phyloP scores from a whole-genome alignment of 169 alveolate species.

The Cardiosporidium cionae region DNA sequence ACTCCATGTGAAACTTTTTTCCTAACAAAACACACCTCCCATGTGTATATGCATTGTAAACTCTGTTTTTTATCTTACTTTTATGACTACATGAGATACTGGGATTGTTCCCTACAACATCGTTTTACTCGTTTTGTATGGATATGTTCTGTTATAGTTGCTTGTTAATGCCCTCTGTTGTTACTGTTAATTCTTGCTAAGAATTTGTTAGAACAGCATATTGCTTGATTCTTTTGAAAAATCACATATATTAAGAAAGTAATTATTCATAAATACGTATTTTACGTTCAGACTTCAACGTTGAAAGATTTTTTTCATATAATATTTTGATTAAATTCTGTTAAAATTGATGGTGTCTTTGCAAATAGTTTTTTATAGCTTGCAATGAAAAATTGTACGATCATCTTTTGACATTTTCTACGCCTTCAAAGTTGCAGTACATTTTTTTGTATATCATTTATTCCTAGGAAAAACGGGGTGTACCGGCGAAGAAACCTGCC shows the following conservation, averaged over 20 bases:
- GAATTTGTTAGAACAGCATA: too few relatives aligned
- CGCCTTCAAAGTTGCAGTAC: neutral
- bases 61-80: neutral
- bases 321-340: neutral
- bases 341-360: neutral
- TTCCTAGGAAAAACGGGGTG: slow-evolving; percentile 58
- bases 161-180: too few relatives aligned
- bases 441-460: too few relatives aligned
- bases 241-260: neutral
- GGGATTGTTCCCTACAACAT: neutral
- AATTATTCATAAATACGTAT: neutral
- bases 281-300: neutral
- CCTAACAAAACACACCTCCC: neutral
- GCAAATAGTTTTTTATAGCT: neutral
- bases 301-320: neutral
- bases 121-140: neutral
- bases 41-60: neutral
- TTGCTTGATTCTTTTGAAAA: too few relatives aligned
- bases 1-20: neutral
- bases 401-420: neutral
- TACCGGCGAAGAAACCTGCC: slow-evolving; percentile 67
- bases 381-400: neutral
- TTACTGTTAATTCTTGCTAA: too few relatives aligned
- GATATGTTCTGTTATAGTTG: too few relatives aligned
- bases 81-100: neutral